Evolutionary conservation across 2,329 filamentous ascomycete species (phyloP).

Genomic region (Zymoseptoria crescenta): DNA sequence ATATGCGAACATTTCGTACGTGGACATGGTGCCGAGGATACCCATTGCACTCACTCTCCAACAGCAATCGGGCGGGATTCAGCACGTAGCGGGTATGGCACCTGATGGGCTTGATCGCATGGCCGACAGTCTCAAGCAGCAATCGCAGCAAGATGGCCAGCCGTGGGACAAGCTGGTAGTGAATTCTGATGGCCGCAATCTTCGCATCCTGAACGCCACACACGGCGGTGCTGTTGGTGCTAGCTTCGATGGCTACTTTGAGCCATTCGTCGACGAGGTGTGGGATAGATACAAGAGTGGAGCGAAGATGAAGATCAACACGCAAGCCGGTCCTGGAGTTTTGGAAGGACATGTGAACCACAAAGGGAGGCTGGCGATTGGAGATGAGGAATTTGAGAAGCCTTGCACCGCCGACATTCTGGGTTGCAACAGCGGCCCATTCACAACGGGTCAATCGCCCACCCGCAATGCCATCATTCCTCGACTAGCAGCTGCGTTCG

Average conservation of each 20-base stretch:
- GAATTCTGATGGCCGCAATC: conserved; percentile 29
- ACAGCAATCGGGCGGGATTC: conserved; percentile 32
- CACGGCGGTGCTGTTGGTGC: conserved; percentile 41
- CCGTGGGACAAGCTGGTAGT: conserved; percentile 59
- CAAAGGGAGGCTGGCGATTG: conserved; percentile 37
- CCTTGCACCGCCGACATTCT: conserved; percentile 60
- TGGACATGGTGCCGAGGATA: conserved; percentile 33
- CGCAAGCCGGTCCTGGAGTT: conserved; percentile 52
- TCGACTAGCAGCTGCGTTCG: conserved; percentile 68
- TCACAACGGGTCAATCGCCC: conserved; percentile 39
- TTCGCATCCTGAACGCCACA: conserved; percentile 41
- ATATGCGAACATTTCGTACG: conserved; percentile 40
- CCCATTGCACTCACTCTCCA: conserved; percentile 35
- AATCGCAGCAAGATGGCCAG: conserved; percentile 48
- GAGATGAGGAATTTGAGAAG: conserved; percentile 44
- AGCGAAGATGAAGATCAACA: conserved; percentile 51
- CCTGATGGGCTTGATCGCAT: conserved; percentile 51
- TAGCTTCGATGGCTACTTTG: conserved; percentile 48
- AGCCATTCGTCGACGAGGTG: conserved; percentile 45
- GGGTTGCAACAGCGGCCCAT: conserved; percentile 58
- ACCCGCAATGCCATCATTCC: conserved; percentile 58
- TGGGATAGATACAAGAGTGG: conserved; percentile 43
- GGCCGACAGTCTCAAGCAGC: conserved; percentile 47
- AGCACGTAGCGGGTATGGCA: conserved; percentile 53
- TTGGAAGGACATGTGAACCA: conserved; percentile 43